Evolutionary conservation across 1,284 basidiomycete species (phyloP).

Genomic region (Trichosporon ovoides): DNA sequence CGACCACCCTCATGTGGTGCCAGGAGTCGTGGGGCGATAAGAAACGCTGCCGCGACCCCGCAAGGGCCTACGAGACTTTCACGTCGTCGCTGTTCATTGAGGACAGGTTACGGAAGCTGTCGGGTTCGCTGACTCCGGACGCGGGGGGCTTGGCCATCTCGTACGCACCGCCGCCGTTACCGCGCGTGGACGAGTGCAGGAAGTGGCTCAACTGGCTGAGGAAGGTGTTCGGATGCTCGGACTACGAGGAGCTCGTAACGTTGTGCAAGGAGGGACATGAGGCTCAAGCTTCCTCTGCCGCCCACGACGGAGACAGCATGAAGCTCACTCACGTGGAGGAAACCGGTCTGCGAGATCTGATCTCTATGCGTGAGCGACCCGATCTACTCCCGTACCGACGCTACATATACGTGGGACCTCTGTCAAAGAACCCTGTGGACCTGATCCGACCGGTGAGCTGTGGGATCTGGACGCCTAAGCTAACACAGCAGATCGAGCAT

Average conservation of each 20-base stretch:
- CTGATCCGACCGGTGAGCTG: background rate
- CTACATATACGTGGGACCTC: slow-evolving; percentile 31
- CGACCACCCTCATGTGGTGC: slow-evolving; percentile 29
- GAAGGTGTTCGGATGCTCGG: slow-evolving; percentile 9
- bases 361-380: slow-evolving; percentile 26
- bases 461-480: background rate
- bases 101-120: slow-evolving; percentile 20
- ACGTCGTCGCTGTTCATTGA: slow-evolving; percentile 27
- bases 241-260: slow-evolving; percentile 21
- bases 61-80: slow-evolving; percentile 21
- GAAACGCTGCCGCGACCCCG: slow-evolving; percentile 27
- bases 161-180: slow-evolving; percentile 25
- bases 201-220: slow-evolving; percentile 31
- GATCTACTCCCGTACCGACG: slow-evolving; percentile 32
- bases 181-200: slow-evolving; percentile 15
- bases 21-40: slow-evolving; percentile 19
- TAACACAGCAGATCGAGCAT: slow-evolving; percentile 25
- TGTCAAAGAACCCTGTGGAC: slow-evolving; percentile 3
- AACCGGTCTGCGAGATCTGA: slow-evolving; percentile 27
- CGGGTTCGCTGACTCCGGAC: slow-evolving; percentile 10
- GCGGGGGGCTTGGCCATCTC: slow-evolving; percentile 24
- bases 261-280: slow-evolving; percentile 16
- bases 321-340: slow-evolving; percentile 21
- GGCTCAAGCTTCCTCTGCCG: background rate
- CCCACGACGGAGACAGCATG: background rate